A percentile compares a stretch with the other conserved stretches of the same genome.
These are phyloP conservation scores for Reticulascus tulasneorum DNA, from an alignment of 2,329 filamentous ascomycete genomes.

Conservation along the genomic window DNA sequence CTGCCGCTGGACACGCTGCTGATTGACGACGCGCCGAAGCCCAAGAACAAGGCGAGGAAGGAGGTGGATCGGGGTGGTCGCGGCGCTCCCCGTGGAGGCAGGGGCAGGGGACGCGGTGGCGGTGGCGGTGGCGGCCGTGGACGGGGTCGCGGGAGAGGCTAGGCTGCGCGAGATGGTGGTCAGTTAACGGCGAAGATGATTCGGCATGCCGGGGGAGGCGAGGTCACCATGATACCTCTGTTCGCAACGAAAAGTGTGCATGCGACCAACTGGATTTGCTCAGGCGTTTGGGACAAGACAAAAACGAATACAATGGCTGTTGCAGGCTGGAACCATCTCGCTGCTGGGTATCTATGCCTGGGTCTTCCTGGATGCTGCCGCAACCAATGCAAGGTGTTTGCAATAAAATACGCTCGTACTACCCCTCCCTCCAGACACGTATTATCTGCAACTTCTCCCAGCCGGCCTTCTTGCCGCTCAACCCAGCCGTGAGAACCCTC, in stretches of 20 bases:
- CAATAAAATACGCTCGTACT: neutral
- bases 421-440: constrained; percentile 68
- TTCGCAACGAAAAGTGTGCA: neutral
- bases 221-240: neutral
- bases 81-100: constrained; percentile 47
- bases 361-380: too few species aligned
- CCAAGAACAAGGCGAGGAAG: constrained; percentile 99
- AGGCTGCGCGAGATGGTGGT: too few species aligned
- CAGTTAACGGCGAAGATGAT: too few species aligned
- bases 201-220: too few species aligned
- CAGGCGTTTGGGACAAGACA: constrained; percentile 1
- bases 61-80: constrained; percentile 63
- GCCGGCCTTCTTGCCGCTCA: constrained; percentile 81
- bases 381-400: too few species aligned
- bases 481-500: constrained; percentile 73
- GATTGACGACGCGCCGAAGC: constrained; percentile 95
- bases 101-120: constrained; percentile 47
- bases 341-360: neutral
- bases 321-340: neutral
- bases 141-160: constrained; percentile 31
- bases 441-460: constrained; percentile 94
- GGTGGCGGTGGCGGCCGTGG: constrained; percentile 47
- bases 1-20: constrained; percentile 91
- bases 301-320: constrained; percentile 1
- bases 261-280: neutral